phyloP scores from a whole-genome alignment of 2,329 filamentous ascomycete species.

The Cryphonectria naterciae region DNA sequence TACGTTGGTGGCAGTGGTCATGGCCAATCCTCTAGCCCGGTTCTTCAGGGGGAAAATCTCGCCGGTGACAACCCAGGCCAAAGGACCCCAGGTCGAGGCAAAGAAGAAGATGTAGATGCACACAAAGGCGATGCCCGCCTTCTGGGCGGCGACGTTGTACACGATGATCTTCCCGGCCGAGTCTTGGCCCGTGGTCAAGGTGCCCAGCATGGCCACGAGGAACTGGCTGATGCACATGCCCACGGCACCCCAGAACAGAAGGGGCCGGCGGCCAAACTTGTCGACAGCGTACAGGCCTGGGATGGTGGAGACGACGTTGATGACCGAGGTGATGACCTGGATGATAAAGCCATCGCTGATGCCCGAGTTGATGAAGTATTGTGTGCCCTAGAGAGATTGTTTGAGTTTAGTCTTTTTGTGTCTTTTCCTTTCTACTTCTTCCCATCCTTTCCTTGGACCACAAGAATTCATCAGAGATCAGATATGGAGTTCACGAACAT shows the following conservation, averaged over 20 bases:
- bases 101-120: conserved; percentile 80
- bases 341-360: conserved; percentile 60
- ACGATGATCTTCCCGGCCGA: conserved; percentile 53
- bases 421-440: background rate
- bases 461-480: background rate
- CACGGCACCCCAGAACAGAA: conserved; percentile 67
- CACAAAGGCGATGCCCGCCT: conserved; percentile 62
- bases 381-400: conserved; percentile 43
- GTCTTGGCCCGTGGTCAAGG: conserved; percentile 57
- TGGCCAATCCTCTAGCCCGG: conserved; percentile 67
- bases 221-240: conserved; percentile 68
- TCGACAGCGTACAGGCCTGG: conserved; percentile 50
- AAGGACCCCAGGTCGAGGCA: conserved; percentile 69
- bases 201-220: conserved; percentile 63
- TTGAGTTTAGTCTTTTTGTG: background rate
- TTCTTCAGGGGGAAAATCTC: conserved; percentile 67
- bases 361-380: conserved; percentile 62
- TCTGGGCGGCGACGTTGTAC: conserved; percentile 56
- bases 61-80: conserved; percentile 58
- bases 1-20: conserved; percentile 71
- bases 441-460: too few species aligned
- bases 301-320: conserved; percentile 38
- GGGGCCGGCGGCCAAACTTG: conserved; percentile 64
- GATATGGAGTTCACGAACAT: conserved; percentile 39
- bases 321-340: conserved; percentile 64